Conservation (phyloP, 148 eudicot species). For the Spergularia bocconei region DNA sequence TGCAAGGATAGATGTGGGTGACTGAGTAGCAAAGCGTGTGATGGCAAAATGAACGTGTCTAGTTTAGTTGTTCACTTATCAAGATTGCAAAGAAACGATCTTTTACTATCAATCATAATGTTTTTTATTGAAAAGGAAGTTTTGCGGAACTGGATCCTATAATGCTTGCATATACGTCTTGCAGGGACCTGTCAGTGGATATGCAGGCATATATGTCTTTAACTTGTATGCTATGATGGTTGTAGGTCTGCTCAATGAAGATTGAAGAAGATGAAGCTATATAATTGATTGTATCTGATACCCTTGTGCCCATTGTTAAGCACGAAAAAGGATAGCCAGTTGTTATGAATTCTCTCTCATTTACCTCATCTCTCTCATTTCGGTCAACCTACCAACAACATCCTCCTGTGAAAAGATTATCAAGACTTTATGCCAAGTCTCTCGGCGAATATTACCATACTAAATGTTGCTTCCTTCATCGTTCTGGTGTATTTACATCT, state of each 20-base stretch:
- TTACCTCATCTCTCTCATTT: slow-evolving; percentile 29
- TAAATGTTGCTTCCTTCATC: neutral
- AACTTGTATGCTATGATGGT: slow-evolving; percentile 1
- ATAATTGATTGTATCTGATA: slow-evolving; percentile 2
- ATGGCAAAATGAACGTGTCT: neutral
- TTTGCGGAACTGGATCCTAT: neutral
- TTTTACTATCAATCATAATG: neutral
- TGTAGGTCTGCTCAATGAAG: slow-evolving; percentile 21
- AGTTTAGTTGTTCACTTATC: neutral
- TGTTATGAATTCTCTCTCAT: slow-evolving; percentile 41
- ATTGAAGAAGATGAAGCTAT: neutral
- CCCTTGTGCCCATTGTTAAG: neutral
- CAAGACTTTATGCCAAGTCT: slow-evolving; percentile 20
- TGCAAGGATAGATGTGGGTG: neutral
- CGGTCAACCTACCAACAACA: slow-evolving; percentile 29
- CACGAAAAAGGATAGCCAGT: neutral
- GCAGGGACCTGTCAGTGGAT: neutral
- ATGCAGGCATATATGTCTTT: neutral
- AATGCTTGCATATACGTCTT: neutral
- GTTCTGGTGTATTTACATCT: slow-evolving; percentile 20
- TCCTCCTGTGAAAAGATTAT: slow-evolving; percentile 18
- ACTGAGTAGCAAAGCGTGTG: neutral
- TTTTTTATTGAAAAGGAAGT: neutral
- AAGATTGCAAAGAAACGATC: neutral
- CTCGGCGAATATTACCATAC: slow-evolving; percentile 7